phyloP scores from a whole-genome alignment of 2,329 filamentous ascomycete species.

The Cryphonectria carpinicola region DNA sequence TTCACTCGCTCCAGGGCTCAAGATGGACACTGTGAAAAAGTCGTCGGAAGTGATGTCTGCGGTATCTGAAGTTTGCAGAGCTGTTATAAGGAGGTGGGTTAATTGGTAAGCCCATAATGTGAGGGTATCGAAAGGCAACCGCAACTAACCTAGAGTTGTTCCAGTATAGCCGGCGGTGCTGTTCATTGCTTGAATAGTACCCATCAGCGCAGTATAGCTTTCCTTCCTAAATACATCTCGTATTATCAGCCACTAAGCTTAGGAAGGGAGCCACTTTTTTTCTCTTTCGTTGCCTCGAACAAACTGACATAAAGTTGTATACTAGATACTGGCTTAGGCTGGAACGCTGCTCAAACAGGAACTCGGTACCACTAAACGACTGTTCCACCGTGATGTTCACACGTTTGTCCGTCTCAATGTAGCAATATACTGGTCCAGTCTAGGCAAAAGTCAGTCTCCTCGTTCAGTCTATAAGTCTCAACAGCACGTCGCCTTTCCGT shows the following conservation, averaged over 20 bases:
- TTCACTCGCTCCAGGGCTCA: constrained; percentile 16
- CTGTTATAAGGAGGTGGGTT: neutral
- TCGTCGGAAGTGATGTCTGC: constrained; percentile 19
- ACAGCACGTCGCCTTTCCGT: too few relatives aligned
- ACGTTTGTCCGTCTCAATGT: constrained; percentile 10
- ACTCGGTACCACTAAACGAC: constrained; percentile 26
- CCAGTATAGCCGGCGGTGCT: constrained; percentile 17
- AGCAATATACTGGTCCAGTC: constrained; percentile 24
- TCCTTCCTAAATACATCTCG: constrained; percentile 1
- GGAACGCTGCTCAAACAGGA: constrained; percentile 21
- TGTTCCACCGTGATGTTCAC: constrained; percentile 21
- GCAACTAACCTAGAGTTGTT: constrained; percentile 16
- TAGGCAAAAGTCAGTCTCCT: neutral
- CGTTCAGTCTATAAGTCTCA: neutral
- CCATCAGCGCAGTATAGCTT: constrained; percentile 15
- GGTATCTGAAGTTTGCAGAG: neutral
- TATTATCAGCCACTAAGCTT: neutral
- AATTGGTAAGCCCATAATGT: neutral
- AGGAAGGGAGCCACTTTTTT: too few relatives aligned
- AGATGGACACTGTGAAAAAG: constrained; percentile 18
- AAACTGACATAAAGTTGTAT: constrained; percentile 23
- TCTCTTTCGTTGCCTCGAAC: neutral
- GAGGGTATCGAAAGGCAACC: neutral
- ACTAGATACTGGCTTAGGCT: constrained; percentile 24
- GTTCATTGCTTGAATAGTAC: constrained; percentile 16